phyloP scores from a whole-genome alignment of 1,139 yeast species.

The Yamadazyma spencermartinsiae region DNA sequence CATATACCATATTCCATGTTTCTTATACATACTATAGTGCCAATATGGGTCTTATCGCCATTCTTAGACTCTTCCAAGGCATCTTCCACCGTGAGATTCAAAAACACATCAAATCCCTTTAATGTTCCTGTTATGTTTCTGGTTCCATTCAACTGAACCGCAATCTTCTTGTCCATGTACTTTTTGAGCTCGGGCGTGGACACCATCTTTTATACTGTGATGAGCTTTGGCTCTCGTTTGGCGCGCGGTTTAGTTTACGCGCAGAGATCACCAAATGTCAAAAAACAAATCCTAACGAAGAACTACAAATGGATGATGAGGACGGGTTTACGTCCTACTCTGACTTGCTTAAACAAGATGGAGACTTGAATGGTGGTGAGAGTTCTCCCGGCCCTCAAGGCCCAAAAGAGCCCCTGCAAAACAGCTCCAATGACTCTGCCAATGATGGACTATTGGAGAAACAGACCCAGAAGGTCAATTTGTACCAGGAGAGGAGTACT shows the following conservation, averaged over 20 bases:
- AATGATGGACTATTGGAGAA: conserved; percentile 10
- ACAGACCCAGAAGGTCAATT: conserved; percentile 23
- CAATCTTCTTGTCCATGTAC: conserved; percentile 77
- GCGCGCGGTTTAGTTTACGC: neutral
- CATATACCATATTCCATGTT: no score
- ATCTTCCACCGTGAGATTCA: conserved; percentile 72
- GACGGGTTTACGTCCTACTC: conserved; percentile 29
- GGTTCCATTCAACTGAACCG: conserved; percentile 71
- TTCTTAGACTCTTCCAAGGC: conserved; percentile 61
- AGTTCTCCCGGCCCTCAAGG: no score
- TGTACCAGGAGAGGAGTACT: conserved; percentile 21
- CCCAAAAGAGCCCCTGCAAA: neutral
- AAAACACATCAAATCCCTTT: conserved; percentile 77
- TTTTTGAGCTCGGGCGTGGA: conserved; percentile 63
- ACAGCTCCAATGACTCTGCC: neutral
- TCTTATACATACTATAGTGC: conserved; percentile 45
- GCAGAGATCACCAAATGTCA: neutral
- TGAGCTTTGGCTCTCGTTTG: no score
- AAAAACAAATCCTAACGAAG: neutral
- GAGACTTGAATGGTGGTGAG: no score
- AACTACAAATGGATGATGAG: conserved; percentile 22
- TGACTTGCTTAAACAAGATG: conserved; percentile 19
- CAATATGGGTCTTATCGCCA: conserved; percentile 55
- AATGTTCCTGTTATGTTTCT: conserved; percentile 71
- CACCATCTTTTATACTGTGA: conserved; percentile 37